phyloP scores from a whole-genome alignment of 176 grass and related monocot genomes.

The Canna indica region DNA sequence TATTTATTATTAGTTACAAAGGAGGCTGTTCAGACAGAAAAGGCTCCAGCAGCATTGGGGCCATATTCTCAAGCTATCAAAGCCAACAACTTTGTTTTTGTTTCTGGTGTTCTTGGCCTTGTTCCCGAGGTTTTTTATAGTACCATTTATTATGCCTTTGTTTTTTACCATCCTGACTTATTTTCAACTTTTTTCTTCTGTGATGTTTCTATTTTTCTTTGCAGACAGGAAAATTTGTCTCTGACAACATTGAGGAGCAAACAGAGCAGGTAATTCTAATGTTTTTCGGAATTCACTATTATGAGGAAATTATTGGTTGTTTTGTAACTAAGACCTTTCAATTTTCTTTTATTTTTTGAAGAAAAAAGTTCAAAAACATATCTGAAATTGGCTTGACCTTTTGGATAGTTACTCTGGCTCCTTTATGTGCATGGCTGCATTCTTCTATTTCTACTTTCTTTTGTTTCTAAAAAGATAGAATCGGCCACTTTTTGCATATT shows the following conservation, averaged over 20 bases:
- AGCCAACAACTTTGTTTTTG: constrained; percentile 89
- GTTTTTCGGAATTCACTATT: too few relatives aligned
- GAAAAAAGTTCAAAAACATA: too few relatives aligned
- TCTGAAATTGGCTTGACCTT: too few relatives aligned
- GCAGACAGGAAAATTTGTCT: constrained; percentile 81
- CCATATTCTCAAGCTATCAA: constrained; percentile 96
- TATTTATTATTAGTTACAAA: constrained; percentile 35
- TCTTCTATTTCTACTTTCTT: not conserved
- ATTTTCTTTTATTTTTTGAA: not conserved
- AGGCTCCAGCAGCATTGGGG: constrained; percentile 77
- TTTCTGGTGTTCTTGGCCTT: constrained; percentile 85
- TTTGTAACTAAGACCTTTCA: not conserved
- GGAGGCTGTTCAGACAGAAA: constrained; percentile 73
- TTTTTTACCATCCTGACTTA: not conserved
- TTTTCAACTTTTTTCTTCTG: not conserved
- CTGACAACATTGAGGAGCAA: constrained; percentile 78
- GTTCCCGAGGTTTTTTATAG: constrained; percentile 64
- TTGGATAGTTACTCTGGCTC: too few relatives aligned
- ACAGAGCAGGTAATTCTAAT: constrained; percentile 61
- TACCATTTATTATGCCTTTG: not conserved
- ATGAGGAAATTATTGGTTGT: too few relatives aligned
- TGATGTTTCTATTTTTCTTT: constrained; percentile 18
- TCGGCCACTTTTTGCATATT: not conserved
- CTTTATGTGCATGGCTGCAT: not conserved
- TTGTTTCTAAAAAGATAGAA: not conserved